phyloP scores from a whole-genome alignment of 805 yeast genomes.

The Metschnikowia continentalis region DNA sequence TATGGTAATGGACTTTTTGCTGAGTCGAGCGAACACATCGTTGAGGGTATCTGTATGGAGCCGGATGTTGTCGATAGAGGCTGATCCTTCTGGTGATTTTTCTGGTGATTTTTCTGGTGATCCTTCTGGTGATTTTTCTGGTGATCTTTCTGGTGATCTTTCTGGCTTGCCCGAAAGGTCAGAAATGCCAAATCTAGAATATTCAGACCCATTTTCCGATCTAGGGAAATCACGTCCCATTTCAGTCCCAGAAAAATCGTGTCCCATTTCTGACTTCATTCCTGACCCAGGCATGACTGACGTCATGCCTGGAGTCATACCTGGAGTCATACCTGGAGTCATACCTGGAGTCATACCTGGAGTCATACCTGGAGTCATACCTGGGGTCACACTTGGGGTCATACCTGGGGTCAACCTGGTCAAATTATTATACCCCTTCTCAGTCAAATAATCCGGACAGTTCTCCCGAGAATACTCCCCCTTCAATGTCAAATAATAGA shows the following conservation, averaged over 20 bases:
- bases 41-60: slow-evolving; percentile 75
- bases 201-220: no score
- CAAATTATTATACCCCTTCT: slow-evolving; percentile 51
- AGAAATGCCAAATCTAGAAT: no score
- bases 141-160: no score
- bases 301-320: no score
- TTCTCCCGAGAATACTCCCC: slow-evolving; percentile 58
- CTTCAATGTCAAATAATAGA: slow-evolving; percentile 64
- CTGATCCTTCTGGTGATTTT: no score
- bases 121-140: no score
- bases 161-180: no score
- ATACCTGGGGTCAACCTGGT: slow-evolving; percentile 9
- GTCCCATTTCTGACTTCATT: not conserved
- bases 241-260: not conserved
- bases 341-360: slow-evolving; percentile 4
- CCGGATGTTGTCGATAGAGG: slow-evolving; percentile 64
- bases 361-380: no score
- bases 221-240: not conserved
- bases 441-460: slow-evolving; percentile 74
- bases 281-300: not conserved
- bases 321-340: slow-evolving; percentile 4
- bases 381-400: no score
- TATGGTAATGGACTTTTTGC: slow-evolving; percentile 60
- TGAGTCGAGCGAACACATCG: slow-evolving; percentile 67
- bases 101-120: no score